These are phyloP conservation scores for Scleromitrula shiraiana DNA, from an alignment of 2,329 filamentous ascomycete genomes.

Conservation along the genomic window DNA sequence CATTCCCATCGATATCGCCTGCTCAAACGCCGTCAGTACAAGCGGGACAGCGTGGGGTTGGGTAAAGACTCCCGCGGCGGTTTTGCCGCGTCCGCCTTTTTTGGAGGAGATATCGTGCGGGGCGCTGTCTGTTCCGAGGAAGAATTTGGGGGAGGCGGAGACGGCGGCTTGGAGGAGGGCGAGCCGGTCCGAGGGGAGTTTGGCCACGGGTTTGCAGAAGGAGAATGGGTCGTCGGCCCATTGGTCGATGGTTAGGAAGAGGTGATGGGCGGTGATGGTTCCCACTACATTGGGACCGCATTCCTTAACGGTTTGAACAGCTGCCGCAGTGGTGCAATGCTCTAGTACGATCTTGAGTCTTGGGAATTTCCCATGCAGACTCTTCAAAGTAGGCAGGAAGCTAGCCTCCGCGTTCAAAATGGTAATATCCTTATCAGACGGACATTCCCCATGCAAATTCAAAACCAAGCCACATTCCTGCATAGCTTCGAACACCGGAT, in stretches of 20 bases:
- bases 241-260: slow-evolving; percentile 9
- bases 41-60: slow-evolving; percentile 39
- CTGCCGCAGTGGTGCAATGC: slow-evolving; percentile 80
- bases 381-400: slow-evolving; percentile 71
- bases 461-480: slow-evolving; percentile 72
- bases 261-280: slow-evolving; percentile 10
- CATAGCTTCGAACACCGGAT: slow-evolving; percentile 78
- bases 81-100: slow-evolving; percentile 35
- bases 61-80: slow-evolving; percentile 67
- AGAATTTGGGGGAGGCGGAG: slow-evolving; percentile 57
- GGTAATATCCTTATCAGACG: slow-evolving; percentile 24
- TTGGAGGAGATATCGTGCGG: slow-evolving; percentile 53
- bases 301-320: slow-evolving; percentile 64
- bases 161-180: slow-evolving; percentile 47
- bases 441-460: slow-evolving; percentile 82
- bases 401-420: slow-evolving; percentile 46
- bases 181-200: slow-evolving; percentile 37
- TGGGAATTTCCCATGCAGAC: slow-evolving; percentile 68
- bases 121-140: slow-evolving; percentile 56
- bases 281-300: slow-evolving; percentile 65
- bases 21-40: neutral
- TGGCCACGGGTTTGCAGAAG: slow-evolving; percentile 43
- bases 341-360: slow-evolving; percentile 61
- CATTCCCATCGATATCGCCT: slow-evolving; percentile 1
- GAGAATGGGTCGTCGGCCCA: slow-evolving; percentile 11